Base-by-base conservation (phyloP, 257 asterid genomes). In the Leptodermis oblonga region DNA sequence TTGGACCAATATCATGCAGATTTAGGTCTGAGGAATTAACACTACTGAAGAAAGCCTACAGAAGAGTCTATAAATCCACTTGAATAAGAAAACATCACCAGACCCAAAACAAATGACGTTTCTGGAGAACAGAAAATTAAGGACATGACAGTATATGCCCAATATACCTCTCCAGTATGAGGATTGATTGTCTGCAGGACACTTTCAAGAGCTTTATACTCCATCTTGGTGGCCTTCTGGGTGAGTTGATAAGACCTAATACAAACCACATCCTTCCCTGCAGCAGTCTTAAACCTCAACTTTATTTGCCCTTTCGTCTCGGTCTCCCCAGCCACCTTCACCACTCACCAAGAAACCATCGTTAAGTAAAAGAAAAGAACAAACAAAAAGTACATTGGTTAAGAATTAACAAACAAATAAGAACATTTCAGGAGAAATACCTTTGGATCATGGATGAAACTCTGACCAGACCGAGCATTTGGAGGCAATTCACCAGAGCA, bases 241-340 rank as follows among this genome's bases (percentile, higher is more conserved):
- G 99, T 90, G 70, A 94, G 90, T 84, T 93, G 97, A 84, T 90
- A 94, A 36, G 97, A 94, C 84, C 99, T 87, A 76, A 94, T 91
- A 85, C 99, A 94, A 30, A 94, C 97, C 69, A 94, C 99, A 78
- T 94, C 99, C 86, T 94, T 94, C 76, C 87, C 86, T 12, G 96
- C 96, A 34, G 96, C 99, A 65, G 99, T 94, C 83, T 90, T 90
- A 74, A 94, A 94, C 87, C 99, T 86, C 75, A 94, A 78, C 87
- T 94, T 94, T 78, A 94, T 94, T 85, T 94, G 99, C 60, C 96
- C 97, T 74, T 94, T 94, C 20, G 99, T 94, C 87, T 94, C 99
- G 5, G 97, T 94, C 87, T 94, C 99, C 72, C 97, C 97, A 4
- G 99, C 96, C 82, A 91, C 97, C 99, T 93, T 69, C 77, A 76